These are phyloP conservation scores for Dryas octopetala DNA, from an alignment of 306 rosid species.

Conservation along the genomic window DNA sequence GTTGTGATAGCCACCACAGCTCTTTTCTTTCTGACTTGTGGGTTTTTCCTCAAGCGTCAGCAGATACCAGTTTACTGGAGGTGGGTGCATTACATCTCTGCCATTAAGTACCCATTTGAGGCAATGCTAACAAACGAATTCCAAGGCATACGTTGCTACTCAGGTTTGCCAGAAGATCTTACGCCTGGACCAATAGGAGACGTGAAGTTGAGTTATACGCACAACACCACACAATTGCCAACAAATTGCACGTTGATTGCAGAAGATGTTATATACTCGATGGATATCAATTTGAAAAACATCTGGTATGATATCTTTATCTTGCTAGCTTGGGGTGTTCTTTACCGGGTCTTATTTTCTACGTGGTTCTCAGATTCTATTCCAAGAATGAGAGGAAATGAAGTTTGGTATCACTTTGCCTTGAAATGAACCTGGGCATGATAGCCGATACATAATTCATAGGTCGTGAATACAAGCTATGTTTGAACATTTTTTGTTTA, in stretches of 20 bases:
- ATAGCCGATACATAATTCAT: neutral
- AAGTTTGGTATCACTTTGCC: slow-evolving; percentile 2
- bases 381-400: slow-evolving; percentile 85
- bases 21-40: slow-evolving; percentile 84
- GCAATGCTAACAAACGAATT: slow-evolving; percentile 79
- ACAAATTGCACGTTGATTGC: slow-evolving; percentile 51
- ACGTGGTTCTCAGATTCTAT: slow-evolving; percentile 83
- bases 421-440: neutral
- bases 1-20: slow-evolving; percentile 91
- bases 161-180: slow-evolving; percentile 49
- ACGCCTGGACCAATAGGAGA: slow-evolving; percentile 73
- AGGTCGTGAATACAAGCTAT: neutral
- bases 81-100: slow-evolving; percentile 88
- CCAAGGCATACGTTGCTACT: slow-evolving; percentile 54
- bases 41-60: slow-evolving; percentile 70
- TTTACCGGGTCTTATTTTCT: slow-evolving; percentile 79
- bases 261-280: slow-evolving; percentile 59
- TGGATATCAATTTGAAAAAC: slow-evolving; percentile 49
- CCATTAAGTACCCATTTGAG: slow-evolving; percentile 90
- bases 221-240: neutral
- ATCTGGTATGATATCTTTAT: slow-evolving; percentile 58
- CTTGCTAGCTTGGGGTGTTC: slow-evolving; percentile 91
- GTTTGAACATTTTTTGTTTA: slow-evolving; percentile 3
- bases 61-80: slow-evolving; percentile 63
- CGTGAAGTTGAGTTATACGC: slow-evolving; percentile 35